Evolutionary conservation across 805 yeast genomes (phyloP), one percentile per base, ranked within the genome.

Genomic region (Pichia membranifaciens): DNA sequence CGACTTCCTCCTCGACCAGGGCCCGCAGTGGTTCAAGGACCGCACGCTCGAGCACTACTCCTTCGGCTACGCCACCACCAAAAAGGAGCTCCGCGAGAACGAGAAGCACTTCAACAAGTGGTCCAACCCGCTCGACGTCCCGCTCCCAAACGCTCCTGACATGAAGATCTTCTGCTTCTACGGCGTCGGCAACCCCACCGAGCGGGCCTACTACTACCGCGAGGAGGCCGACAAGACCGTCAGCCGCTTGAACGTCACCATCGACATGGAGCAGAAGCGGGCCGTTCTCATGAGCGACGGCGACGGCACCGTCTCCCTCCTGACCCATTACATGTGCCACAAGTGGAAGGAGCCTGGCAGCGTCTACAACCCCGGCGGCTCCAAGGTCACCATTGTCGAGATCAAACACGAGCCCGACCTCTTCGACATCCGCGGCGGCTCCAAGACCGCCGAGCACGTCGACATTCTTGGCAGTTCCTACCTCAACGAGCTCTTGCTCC

Each of bases 151-250:
- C 59, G 99, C 99, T 0, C 98, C 98, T 3, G 87, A 87, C 60
- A 71, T 93, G 84, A 85, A 87, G 54, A 72, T 89, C 9, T 93
- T 72, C 65, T 87, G 96, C 59, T 82, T 93, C 58, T 93, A 93
- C 59, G 99, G 99, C 5, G 88, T 89, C n/a, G 96, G 96, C 7
- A 91, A 89, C 54, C 95, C 95, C 20, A 91, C 99, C 0, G 99
- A 93, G 65, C 75, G 99, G 39, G 90, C 96, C 0, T 93, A 93
- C 66, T 78, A 81, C 31, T 93, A 93, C 66, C 80, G 78, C 46
- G 88, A 85, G 55, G 85, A 84, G 47, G 71, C 69, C 6, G 78
- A 79, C 50, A 76, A 78, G 47, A 66, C 70, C 0, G 49, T 67
- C 0, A 60, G 77, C 4, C 75, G 79, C 28, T 68, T 91, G 52